Evolutionary conservation across 208 protist species (phyloP), one percentile per base, ranked within the genome.

Genomic region (Crithidia thermophila): DNA sequence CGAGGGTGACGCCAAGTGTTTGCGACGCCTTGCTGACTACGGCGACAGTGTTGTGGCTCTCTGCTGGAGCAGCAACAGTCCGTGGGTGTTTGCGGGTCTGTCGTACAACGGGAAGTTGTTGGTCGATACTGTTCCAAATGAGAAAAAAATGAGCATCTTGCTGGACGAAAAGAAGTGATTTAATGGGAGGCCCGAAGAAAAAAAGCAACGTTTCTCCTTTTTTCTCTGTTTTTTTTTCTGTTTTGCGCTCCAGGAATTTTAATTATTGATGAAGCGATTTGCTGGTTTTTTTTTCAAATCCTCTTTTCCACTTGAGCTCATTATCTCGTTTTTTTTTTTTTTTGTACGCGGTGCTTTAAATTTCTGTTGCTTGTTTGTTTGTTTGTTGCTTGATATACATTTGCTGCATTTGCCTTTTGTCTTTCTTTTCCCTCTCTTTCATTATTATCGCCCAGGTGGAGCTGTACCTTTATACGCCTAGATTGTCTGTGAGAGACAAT

Each of bases 11-110:
- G 36, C 77, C 0, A 75, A 76, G 8, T 90, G 84, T 46, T 34
- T 92, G 27, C 78, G 75, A 34, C 75, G 62, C 13, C 36, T 95
- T 0, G 60, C 70, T 4, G 86, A 93, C 36, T 94, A 91, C 67
- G 81, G 85, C 20, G 91, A 97, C 51, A 88, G 71, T 42, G 90
- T 97, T 1, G 72, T 83, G 18, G 72, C 82, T 30, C 60, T 81
- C 11, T 91, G 82, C 67, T 97, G 93, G 91, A 95, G 89, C 37
- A 81, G 74, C 51, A 70, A 45, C 25, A 82, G 79, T 16, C 89
- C 89, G 4, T 97, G 93, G 91, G 83, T 95, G 0, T 97, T 88
- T 79, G 88, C 84, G 10, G 84, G 85, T n/a, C 56, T 97, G 11
- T 94, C 90, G 4, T 94, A 81, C 67, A 93, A 93, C 53, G 89